Evolutionary conservation across 1,139 yeast genomes (phyloP), one percentile per base, ranked within the genome.

Genomic region (Debaryomycetaceae sp.): DNA sequence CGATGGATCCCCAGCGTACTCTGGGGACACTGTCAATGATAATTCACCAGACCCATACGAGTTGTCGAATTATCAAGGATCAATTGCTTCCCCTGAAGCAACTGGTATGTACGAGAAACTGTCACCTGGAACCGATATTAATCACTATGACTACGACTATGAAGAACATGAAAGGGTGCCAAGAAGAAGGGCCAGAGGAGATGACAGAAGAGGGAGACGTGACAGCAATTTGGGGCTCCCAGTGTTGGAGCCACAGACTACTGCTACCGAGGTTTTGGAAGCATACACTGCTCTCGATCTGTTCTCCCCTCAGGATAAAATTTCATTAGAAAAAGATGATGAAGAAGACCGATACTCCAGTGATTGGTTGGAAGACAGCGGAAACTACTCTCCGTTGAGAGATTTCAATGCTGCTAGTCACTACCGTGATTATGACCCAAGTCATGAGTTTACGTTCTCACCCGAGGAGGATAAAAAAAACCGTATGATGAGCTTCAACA

Each of bases 401-500:
- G 31, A 27, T 8, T 8, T 27, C 31, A 27, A 27, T 27, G 31
- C 31, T 27, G 31, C 31, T 8, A 27, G 31, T 27, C 31, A 27
- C 8, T 27, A 27, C 11, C 31, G 31, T 7, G 31, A 27, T 4
- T 27, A 27, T 11, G 31, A 27, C 31, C 31, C 31, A 27, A 27
- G 31, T 27, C 31, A 27, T 11, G 31, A 27, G 31, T 27, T 27
- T 8, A 7, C 31, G 8, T 7, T 11, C 11, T 8, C 31, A 33
- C 37, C 29, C 31, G 37, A 41, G 20, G 38, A 42, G 17, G 24
- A 24, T 38, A 14, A 36, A 23, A 24, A 37, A 7, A 27, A 24
- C 11, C 11, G 8, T 13, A 27, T 9, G 13, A 8, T 20, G 33
- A 11, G 17, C 17, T 23, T 14, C 2, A 39, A 36, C 17, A 40